Base-by-base conservation (phyloP, 495 filamentous ascomycete species). In the Podospora pseudoanserina region DNA sequence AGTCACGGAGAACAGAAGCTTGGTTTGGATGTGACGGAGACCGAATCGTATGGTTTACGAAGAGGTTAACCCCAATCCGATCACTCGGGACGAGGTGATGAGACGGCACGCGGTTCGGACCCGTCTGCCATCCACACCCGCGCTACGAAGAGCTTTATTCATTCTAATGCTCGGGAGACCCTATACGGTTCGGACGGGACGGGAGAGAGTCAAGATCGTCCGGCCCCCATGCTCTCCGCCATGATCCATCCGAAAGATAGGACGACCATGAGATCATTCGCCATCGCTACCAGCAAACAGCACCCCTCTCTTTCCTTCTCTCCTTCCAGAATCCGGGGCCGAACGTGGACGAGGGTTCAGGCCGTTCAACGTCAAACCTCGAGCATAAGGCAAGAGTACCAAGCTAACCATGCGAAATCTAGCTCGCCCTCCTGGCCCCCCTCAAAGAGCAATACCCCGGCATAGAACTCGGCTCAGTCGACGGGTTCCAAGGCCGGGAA, bases 401-500 rank as follows among this genome's bases (percentile, higher is more conserved):
- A 23, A 23, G 23, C 23, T 23, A 23, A 63, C n/a, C n/a, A 49
- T 11, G 39, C 39, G 7, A 49, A 5, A 49, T 32, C 30, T 16
- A 90, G 86, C 83, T 97, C 7, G 87, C 90, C 2, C 79, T 96
- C 0, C 81, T 99, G 63, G 86, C 92, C 2, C 85, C 87, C 55
- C 83, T 99, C 19, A 92, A 94, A 67, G 91, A 94, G 64, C 81
- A 82, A 57, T 96, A 91, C 70, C 90, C 89, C 0, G 93, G 88
- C 3, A 86, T 99, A 16, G 95, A 99, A 76, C 80, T 98, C 19
- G 95, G 95, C 28, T 96, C 91, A 71, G 92, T 99, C 3, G 95
- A 99, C 79, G 94, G 93, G 6, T 99, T 99, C 76, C 95, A 99
- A 76, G 95, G 95, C 53, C 85, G 95, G 15, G 95, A 99, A 79